Percentiles rank a stretch among this genome's conserved stretches.
Evolutionary conservation across 352 stramenopile genomes (phyloP).

Genomic region (Aphanomyces cochlioides): DNA sequence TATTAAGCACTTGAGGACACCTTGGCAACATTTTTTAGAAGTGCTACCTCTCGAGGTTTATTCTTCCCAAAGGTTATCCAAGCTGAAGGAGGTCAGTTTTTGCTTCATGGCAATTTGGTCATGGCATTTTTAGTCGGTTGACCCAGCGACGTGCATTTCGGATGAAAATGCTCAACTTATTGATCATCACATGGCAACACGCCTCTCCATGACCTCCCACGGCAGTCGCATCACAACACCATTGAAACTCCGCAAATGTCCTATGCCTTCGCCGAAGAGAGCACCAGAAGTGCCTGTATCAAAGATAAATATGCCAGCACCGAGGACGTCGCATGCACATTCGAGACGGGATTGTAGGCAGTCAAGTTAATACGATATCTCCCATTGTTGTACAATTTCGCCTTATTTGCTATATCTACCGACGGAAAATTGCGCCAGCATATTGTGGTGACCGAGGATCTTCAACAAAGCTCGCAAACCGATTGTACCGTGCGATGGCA

Average conservation of each 20-base stretch:
- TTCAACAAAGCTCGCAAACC: constrained; percentile 42
- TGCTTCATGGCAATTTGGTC: too few species aligned
- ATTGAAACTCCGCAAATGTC: constrained; percentile 1
- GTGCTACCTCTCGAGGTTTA: background rate
- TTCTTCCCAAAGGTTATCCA: background rate
- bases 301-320: constrained; percentile 6
- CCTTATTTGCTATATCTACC: constrained; percentile 27
- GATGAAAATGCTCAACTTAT: constrained; percentile 15
- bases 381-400: background rate
- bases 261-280: background rate
- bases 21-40: background rate
- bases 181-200: constrained; percentile 8
- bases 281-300: background rate
- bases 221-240: constrained; percentile 1
- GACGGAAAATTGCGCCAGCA: constrained; percentile 37
- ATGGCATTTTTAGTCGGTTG: too few species aligned
- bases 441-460: constrained; percentile 48
- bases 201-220: constrained; percentile 21
- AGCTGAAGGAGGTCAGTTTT: too few species aligned
- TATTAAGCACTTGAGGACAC: background rate
- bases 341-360: constrained; percentile 12
- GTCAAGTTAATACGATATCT: background rate
- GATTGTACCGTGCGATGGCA: constrained; percentile 54
- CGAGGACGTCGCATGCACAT: constrained; percentile 1
- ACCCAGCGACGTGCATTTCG: background rate